Evolutionary conservation across 768 basidiomycete genomes (phyloP), one percentile per base, ranked within the genome.

Genomic region (Leccinum rimulosum): DNA sequence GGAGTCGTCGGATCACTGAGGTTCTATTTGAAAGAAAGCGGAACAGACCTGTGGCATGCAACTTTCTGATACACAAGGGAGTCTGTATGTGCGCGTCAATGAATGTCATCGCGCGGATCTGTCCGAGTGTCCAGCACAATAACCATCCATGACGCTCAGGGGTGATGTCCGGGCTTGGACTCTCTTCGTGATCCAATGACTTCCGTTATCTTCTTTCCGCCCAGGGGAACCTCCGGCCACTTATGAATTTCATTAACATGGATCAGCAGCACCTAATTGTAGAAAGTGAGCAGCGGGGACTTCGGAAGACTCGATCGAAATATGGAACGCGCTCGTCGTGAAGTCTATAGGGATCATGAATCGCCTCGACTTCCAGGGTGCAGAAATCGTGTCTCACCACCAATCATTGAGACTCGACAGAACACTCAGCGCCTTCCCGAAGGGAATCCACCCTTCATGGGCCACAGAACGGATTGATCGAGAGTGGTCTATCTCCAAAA

Each of bases 241-340:
- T 70, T 68, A 58, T 47, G 58, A 56, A 53, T 55, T 45, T 54
- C 50, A 50, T 49, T 19, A 38, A 35, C 33, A 28, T 50, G 25
- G 31, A 52, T 54, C 51, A 27, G 49, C 52, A 50, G 7, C 40
- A 33, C 49, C 27, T 40, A 19, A 68, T 66, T 15, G 74, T 58
- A 51, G 70, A 64, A 64, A 35, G 56, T 56, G 54, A 45, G 43
- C 43, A 45, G 43, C 73, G 73, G 40, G 70, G 74, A 56, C 74
- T 75, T 48, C 80, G 81, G 66, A 80, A 78, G 56, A 76, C 75
- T 61, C 72, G 77, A 66, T 83, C 80, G 48, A 79, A 74, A 48
- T 75, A 76, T 58, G 77, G 77, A 56, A 61, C 57, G 48, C 7
- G 50, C 56, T 63, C 43, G 6, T 45, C 19, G 19, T 19, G 43